These are phyloP conservation scores for Citrus trifoliata DNA, from an alignment of 345 rosid species.

Conservation along the genomic window DNA sequence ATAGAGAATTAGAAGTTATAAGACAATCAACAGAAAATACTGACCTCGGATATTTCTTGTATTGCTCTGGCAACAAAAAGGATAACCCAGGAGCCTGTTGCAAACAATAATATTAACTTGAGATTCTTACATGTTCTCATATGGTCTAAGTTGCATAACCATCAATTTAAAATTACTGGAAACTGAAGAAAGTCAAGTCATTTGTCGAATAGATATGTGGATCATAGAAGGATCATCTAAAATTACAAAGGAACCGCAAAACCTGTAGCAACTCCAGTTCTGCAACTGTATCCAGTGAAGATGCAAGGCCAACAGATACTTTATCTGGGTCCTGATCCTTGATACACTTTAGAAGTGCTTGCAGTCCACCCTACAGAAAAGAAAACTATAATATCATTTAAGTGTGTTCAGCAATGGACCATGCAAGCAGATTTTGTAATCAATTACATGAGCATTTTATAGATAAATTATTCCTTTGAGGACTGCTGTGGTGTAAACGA, in stretches of 20 bases:
- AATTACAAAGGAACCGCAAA: slow-evolving; percentile 9
- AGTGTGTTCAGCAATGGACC: slow-evolving; percentile 10
- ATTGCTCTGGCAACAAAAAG: slow-evolving; percentile 84
- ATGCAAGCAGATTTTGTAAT: slow-evolving; percentile 4
- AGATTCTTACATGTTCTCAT: slow-evolving; percentile 10
- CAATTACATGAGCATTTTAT: neutral
- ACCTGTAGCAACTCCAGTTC: slow-evolving; percentile 90
- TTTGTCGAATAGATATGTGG: neutral
- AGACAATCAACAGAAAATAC: slow-evolving; percentile 16
- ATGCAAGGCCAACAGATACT: slow-evolving; percentile 82
- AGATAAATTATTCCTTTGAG: slow-evolving; percentile 2
- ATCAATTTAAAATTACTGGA: neutral
- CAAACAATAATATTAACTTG: slow-evolving; percentile 21
- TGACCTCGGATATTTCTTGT: slow-evolving; percentile 83
- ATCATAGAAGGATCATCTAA: neutral
- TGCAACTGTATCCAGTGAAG: slow-evolving; percentile 79
- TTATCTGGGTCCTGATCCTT: slow-evolving; percentile 91
- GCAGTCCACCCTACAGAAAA: slow-evolving; percentile 70
- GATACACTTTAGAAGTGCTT: slow-evolving; percentile 62
- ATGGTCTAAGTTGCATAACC: neutral
- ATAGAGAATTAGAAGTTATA: neutral
- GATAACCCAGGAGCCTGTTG: slow-evolving; percentile 94
- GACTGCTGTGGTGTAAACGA: neutral
- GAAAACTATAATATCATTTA: slow-evolving; percentile 9
- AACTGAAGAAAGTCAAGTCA: neutral